A percentile compares a stretch with the other conserved stretches of the same genome.
Conservation (phyloP, 768 basidiomycete genomes). For the Phylloporus sp. region DNA sequence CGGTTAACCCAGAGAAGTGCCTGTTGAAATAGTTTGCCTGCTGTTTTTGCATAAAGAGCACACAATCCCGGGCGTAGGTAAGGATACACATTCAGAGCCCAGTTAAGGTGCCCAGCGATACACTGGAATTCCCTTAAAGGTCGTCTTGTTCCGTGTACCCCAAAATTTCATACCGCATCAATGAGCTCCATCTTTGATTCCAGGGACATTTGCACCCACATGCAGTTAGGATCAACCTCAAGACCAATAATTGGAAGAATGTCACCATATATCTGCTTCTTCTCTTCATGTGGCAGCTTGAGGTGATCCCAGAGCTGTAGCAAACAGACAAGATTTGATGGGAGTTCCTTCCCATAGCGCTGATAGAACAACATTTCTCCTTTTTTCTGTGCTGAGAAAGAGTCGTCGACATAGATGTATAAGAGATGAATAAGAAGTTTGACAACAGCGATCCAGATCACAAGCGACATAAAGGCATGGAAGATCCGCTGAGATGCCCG, state of each 20-base stretch:
- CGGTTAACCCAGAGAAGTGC: slow-evolving; percentile 7
- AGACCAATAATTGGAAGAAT: slow-evolving; percentile 38
- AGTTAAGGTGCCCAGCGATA: slow-evolving; percentile 38
- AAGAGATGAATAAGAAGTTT: slow-evolving; percentile 12
- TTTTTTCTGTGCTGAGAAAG: slow-evolving; percentile 2
- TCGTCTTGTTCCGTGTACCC: not conserved
- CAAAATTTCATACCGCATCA: slow-evolving; percentile 8
- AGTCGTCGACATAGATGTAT: slow-evolving; percentile 29
- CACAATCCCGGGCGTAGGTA: slow-evolving; percentile 32
- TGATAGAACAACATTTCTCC: not conserved
- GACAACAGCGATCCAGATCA: slow-evolving; percentile 29
- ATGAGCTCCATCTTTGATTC: slow-evolving; percentile 18
- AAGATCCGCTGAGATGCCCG: slow-evolving; percentile 21
- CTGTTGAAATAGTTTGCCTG: slow-evolving; percentile 12
- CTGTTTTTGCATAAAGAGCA: slow-evolving; percentile 34
- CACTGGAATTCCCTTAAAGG: slow-evolving; percentile 25
- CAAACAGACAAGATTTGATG: slow-evolving; percentile 4
- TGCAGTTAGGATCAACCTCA: slow-evolving; percentile 25
- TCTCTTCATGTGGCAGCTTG: slow-evolving; percentile 26
- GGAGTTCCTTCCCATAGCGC: not conserved
- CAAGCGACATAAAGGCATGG: slow-evolving; percentile 30
- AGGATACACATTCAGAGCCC: slow-evolving; percentile 39
- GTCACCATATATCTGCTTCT: not conserved
- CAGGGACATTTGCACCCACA: slow-evolving; percentile 15
- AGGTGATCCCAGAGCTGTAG: slow-evolving; percentile 31